Percentiles rank a stretch among this genome's conserved stretches.
Conservation (phyloP, 805 yeast species). For the Nakazawaea siamensis region DNA sequence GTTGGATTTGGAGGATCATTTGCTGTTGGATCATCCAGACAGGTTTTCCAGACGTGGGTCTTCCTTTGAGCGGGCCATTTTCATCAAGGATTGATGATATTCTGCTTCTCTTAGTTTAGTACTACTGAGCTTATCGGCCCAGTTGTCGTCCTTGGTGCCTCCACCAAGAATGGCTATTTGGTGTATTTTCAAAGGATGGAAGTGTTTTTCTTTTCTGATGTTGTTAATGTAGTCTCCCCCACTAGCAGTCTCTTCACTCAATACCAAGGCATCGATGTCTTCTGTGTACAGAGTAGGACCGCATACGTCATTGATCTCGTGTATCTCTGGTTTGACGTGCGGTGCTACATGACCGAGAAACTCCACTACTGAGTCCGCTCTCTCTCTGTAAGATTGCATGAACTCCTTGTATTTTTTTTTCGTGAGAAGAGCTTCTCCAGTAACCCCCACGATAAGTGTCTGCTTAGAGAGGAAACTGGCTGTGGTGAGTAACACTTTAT, state of each 20-base stretch:
- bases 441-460: slow-evolving; percentile 70
- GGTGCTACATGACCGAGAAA: slow-evolving; percentile 48
- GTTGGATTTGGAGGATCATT: slow-evolving; percentile 37
- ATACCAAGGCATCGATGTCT: slow-evolving; percentile 71
- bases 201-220: slow-evolving; percentile 47
- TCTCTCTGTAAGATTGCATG: slow-evolving; percentile 46
- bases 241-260: slow-evolving; percentile 67
- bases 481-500: slow-evolving; percentile 71
- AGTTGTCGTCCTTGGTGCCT: slow-evolving; percentile 31
- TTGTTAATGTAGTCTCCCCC: slow-evolving; percentile 75
- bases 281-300: slow-evolving; percentile 84
- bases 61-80: slow-evolving; percentile 49
- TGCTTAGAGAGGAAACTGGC: slow-evolving; percentile 52
- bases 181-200: slow-evolving; percentile 40
- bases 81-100: slow-evolving; percentile 33
- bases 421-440: slow-evolving; percentile 62
- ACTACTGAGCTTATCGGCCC: slow-evolving; percentile 75
- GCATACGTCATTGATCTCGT: slow-evolving; percentile 73
- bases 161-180: slow-evolving; percentile 65
- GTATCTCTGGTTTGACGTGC: slow-evolving; percentile 36
- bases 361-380: slow-evolving; percentile 36
- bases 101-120: slow-evolving; percentile 58
- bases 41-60: slow-evolving; percentile 51
- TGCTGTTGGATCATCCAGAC: slow-evolving; percentile 88
- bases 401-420: slow-evolving; percentile 69